phyloP scores from a whole-genome alignment of 176 grass and related monocot species.

The Zoysia japonica region DNA sequence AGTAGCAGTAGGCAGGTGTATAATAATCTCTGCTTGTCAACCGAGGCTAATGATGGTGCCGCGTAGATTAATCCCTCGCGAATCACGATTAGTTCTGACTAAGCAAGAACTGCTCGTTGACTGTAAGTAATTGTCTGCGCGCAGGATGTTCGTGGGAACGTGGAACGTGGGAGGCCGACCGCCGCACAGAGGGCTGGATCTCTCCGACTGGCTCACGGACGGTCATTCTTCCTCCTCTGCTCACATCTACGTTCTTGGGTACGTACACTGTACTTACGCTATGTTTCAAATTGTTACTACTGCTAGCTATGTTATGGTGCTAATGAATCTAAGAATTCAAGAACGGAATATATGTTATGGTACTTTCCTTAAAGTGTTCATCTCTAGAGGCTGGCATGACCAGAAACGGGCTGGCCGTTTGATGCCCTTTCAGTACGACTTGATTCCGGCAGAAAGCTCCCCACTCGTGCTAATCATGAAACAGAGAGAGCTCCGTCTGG shows the following conservation, averaged over 20 bases:
- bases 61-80: not conserved
- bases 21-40: not conserved
- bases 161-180: conserved; percentile 90
- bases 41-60: conserved; percentile 24
- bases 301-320: too few species aligned
- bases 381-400: not conserved
- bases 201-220: conserved; percentile 66
- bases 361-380: not conserved
- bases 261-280: not conserved
- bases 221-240: conserved; percentile 40
- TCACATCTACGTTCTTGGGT: conserved; percentile 93
- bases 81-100: not conserved
- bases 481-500: not conserved
- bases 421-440: not conserved
- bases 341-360: too few species aligned
- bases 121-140: not conserved
- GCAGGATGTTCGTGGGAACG: conserved; percentile 77
- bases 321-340: too few species aligned
- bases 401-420: not conserved
- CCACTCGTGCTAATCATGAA: conserved; percentile 20
- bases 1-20: not conserved
- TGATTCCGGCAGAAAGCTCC: not conserved
- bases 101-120: not conserved
- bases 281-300: too few species aligned
- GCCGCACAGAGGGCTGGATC: conserved; percentile 50